Base-by-base conservation (phyloP, 441 rosid species). In the Francoa sonchifolia region DNA sequence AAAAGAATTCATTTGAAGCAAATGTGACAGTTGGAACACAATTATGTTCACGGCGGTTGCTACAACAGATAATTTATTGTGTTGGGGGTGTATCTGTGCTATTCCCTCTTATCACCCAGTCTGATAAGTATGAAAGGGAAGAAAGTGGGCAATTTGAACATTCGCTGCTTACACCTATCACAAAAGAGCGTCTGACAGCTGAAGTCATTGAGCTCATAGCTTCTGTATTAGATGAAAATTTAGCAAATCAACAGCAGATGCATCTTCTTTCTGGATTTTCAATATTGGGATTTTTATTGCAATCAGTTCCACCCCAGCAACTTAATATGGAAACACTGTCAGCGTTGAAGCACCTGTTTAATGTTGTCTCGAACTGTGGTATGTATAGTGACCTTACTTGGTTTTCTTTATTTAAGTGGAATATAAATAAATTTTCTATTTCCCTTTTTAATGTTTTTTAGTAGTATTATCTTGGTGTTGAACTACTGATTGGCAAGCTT, bases 81-180 rank as follows among this genome's bases (percentile, higher is more conserved):
- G 96, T 83, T 27, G 99, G 99, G 42, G 99, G 99, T 44, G 79
- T 92, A 32, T 86, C 99, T 25, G 99, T 92, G 48, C 83, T 92
- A 67, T 92, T 92, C 57, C 99, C 99, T 29, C 82, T 92, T 34
- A 81, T 86, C 48, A 75, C 83, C 20, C 94, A 83, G 55, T 83
- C 84, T 50, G 96, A 83, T 60, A 72, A 77, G 62, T 81, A 76
- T 68, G 86, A 78, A 58, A 69, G 65, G 57, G 80, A 73, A 48
- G 77, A 66, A 65, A 61, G 47, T 54, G 70, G 66, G 50, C 58
- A 60, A 43, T 56, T 39, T 59, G 96, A 74, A 35, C 72, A 58
- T 39, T 32, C 62, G 36, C 63, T 77, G 54, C 69, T 77, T 42
- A 65, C 74, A 43, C 92, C 86, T 20, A 62, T 76, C 44, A 54